Percentiles rank a stretch among this genome's conserved stretches.
These are phyloP conservation scores for Penicillium corylophilum DNA, from an alignment of 2,329 filamentous ascomycete genomes.

Conservation along the genomic window DNA sequence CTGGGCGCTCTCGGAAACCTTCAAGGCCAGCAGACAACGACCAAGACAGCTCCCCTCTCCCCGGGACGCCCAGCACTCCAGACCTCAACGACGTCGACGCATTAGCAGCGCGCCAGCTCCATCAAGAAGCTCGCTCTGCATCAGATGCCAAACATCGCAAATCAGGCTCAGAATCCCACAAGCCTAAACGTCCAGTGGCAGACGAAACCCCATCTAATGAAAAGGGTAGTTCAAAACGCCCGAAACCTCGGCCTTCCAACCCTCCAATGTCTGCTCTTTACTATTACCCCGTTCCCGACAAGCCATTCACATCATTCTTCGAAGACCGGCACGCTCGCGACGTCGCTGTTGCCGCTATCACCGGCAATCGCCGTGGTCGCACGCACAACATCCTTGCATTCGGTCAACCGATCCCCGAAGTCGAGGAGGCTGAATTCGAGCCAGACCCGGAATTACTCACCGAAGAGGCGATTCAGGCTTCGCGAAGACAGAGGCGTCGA, in stretches of 20 bases:
- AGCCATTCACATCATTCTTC: conserved; percentile 85
- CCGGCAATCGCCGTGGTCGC: conserved; percentile 60
- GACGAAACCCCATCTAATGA: conserved; percentile 1
- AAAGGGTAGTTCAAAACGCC: conserved; percentile 30
- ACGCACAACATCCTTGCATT: conserved; percentile 67
- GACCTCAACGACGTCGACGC: conserved; percentile 71
- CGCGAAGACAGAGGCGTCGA: conserved; percentile 39
- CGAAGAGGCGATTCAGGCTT: conserved; percentile 42
- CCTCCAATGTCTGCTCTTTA: conserved; percentile 8
- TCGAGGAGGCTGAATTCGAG: conserved; percentile 68
- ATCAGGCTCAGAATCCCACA: conserved; percentile 15
- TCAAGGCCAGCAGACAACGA: conserved; percentile 41
- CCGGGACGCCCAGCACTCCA: conserved; percentile 41
- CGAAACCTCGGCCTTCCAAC: conserved; percentile 14
- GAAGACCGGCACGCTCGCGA: conserved; percentile 75
- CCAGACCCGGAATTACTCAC: conserved; percentile 47
- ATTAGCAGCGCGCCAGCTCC: conserved; percentile 70
- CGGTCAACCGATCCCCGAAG: conserved; percentile 75
- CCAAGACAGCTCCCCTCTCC: conserved; percentile 46
- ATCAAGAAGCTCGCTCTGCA: conserved; percentile 65
- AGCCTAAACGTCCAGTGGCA: conserved; percentile 9
- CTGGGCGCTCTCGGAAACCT: conserved; percentile 14
- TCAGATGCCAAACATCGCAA: conserved; percentile 44
- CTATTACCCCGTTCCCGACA: conserved; percentile 35
- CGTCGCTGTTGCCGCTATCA: conserved; percentile 62